phyloP scores from a whole-genome alignment of 768 basidiomycete species.

The Termitomyces sp. region DNA sequence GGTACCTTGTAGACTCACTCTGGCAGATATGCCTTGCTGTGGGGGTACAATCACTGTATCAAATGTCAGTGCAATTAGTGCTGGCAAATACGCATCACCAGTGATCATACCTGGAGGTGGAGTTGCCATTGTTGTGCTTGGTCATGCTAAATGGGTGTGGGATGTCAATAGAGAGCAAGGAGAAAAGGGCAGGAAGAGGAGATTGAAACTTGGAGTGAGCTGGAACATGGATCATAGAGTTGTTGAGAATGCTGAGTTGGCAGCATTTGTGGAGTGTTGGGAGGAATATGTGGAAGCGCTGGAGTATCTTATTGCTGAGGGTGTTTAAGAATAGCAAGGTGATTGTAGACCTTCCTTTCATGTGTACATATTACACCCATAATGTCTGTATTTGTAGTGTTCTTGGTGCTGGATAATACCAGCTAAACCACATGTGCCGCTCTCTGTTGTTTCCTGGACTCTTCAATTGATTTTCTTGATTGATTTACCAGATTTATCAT shows the following conservation, averaged over 20 bases:
- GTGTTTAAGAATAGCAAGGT: constrained; percentile 22
- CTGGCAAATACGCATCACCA: constrained; percentile 64
- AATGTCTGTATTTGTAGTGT: background rate
- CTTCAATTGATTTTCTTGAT: too few species aligned
- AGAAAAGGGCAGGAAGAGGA: constrained; percentile 41
- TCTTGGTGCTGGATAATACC: background rate
- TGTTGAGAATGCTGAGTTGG: constrained; percentile 85
- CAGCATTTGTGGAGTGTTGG: constrained; percentile 86
- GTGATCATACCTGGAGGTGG: constrained; percentile 80
- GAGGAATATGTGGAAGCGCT: constrained; percentile 74
- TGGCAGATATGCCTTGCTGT: constrained; percentile 63
- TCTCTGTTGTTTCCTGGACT: too few species aligned
- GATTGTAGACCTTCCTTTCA: background rate
- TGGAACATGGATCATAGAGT: constrained; percentile 89
- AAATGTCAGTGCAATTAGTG: constrained; percentile 79
- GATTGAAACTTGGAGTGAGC: constrained; percentile 59
- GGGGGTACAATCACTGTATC: constrained; percentile 79
- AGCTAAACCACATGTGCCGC: too few species aligned
- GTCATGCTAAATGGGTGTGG: constrained; percentile 73
- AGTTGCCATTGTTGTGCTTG: constrained; percentile 79
- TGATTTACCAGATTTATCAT: too few species aligned
- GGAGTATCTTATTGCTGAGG: constrained; percentile 56
- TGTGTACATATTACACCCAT: background rate
- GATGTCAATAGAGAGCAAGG: constrained; percentile 48
- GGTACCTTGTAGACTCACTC: constrained; percentile 56